These are phyloP conservation scores for Chaetomium olivaceum DNA, from an alignment of 2,329 filamentous ascomycete species.

Conservation along the genomic window DNA sequence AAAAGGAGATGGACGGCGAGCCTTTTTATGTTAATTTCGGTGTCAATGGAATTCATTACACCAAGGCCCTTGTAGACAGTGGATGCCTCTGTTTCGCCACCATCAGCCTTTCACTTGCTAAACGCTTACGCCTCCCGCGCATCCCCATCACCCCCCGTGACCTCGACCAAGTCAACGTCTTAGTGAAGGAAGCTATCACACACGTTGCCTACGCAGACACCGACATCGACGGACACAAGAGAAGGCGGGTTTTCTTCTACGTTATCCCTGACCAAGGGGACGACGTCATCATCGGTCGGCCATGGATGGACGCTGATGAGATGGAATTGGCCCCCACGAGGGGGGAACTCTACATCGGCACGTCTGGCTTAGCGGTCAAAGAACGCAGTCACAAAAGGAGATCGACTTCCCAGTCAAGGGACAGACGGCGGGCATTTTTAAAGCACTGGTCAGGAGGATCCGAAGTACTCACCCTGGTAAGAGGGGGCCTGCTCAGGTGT, in stretches of 20 bases:
- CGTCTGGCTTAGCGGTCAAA: not conserved
- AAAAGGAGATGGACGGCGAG: not conserved
- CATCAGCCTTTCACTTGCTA: not conserved
- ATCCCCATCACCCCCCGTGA: slow-evolving; percentile 1
- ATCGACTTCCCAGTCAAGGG: not conserved
- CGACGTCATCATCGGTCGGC: not conserved
- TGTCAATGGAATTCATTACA: slow-evolving; percentile 7
- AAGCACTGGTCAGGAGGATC: not conserved
- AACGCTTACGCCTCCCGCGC: slow-evolving; percentile 1
- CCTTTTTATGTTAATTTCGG: slow-evolving; percentile 4
- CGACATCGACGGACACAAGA: not conserved
- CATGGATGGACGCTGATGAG: not conserved
- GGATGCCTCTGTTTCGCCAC: not conserved
- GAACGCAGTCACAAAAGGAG: not conserved
- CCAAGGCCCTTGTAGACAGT: not conserved
- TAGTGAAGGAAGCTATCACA: not conserved
- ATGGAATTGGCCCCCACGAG: not conserved
- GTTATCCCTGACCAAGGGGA: not conserved
- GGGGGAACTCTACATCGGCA: not conserved
- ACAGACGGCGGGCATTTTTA: not conserved
- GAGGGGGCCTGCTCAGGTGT: not conserved
- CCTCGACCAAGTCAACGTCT: not conserved
- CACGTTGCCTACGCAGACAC: not conserved
- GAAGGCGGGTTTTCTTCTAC: not conserved
- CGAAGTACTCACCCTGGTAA: not conserved